phyloP scores from a whole-genome alignment of 805 yeast species.

The Kuraishia ogatae region DNA sequence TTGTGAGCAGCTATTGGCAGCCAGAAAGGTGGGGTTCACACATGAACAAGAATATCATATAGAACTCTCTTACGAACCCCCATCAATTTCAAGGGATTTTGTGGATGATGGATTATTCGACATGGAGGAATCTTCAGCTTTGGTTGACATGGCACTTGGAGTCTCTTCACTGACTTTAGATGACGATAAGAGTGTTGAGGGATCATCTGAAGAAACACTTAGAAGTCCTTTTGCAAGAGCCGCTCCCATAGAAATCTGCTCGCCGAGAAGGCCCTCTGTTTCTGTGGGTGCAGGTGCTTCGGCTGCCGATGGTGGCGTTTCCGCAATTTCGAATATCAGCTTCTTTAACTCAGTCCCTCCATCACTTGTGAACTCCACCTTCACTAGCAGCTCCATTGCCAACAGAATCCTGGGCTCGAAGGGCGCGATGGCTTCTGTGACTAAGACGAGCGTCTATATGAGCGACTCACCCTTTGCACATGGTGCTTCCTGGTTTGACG shows the following conservation, averaged over 20 bases:
- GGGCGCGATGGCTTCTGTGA: background rate
- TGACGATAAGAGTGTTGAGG: background rate
- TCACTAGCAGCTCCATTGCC: background rate
- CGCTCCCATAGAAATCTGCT: background rate
- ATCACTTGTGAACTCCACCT: constrained; percentile 5
- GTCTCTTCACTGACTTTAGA: background rate
- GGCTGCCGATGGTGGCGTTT: background rate
- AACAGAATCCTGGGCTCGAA: background rate
- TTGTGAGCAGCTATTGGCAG: constrained; percentile 19
- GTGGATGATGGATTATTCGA: background rate
- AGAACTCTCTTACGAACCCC: constrained; percentile 7
- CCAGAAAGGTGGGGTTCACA: constrained; percentile 31
- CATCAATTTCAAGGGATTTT: background rate
- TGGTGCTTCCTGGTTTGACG: constrained; percentile 2
- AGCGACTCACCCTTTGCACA: background rate
- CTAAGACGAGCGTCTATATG: background rate
- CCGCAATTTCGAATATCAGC: background rate
- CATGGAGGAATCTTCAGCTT: background rate
- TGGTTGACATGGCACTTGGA: background rate
- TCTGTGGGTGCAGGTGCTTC: background rate
- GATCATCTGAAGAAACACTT: constrained; percentile 7
- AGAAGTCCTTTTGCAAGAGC: constrained; percentile 5
- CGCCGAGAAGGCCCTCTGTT: background rate
- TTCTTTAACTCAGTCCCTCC: constrained; percentile 5
- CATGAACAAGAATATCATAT: constrained; percentile 34